Evolutionary conservation across 2,329 filamentous ascomycete species (phyloP).

Genomic region (Alternaria angustiovoidea): DNA sequence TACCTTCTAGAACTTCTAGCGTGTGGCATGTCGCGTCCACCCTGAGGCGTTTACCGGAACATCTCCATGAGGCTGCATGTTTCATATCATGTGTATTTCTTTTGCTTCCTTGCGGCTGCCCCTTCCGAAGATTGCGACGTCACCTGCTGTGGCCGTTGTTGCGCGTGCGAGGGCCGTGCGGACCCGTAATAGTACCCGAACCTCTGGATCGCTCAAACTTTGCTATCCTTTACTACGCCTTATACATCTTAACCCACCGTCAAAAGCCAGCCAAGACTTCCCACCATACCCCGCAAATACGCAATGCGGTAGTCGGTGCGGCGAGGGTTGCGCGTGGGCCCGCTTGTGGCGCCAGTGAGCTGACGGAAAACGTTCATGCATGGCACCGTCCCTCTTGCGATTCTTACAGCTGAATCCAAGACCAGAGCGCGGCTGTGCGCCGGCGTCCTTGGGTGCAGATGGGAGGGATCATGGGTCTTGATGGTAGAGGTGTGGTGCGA

Average conservation of each 20-base stretch:
- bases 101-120: not conserved
- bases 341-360: slow-evolving; percentile 22
- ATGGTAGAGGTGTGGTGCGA: slow-evolving; percentile 10
- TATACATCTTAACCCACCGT: slow-evolving; percentile 10
- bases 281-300: slow-evolving; percentile 20
- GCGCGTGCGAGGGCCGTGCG: slow-evolving; percentile 6
- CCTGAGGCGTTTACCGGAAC: slow-evolving; percentile 8
- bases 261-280: slow-evolving; percentile 5
- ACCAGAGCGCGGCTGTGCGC: slow-evolving; percentile 25
- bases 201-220: slow-evolving; percentile 13
- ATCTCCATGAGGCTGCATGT: slow-evolving; percentile 12
- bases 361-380: slow-evolving; percentile 26
- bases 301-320: slow-evolving; percentile 19
- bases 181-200: slow-evolving; percentile 8
- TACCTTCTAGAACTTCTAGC: slow-evolving; percentile 20
- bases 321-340: slow-evolving; percentile 7
- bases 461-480: slow-evolving; percentile 7
- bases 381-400: slow-evolving; percentile 17
- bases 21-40: not conserved
- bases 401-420: slow-evolving; percentile 20
- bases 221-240: slow-evolving; percentile 14
- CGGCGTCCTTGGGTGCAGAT: slow-evolving; percentile 21
- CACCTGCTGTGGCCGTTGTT: slow-evolving; percentile 8
- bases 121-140: slow-evolving; percentile 13
- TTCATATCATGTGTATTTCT: slow-evolving; percentile 14